These are phyloP conservation scores for Nitzschia putrida DNA, from an alignment of 108 stramenopile species.

Conservation along the genomic window DNA sequence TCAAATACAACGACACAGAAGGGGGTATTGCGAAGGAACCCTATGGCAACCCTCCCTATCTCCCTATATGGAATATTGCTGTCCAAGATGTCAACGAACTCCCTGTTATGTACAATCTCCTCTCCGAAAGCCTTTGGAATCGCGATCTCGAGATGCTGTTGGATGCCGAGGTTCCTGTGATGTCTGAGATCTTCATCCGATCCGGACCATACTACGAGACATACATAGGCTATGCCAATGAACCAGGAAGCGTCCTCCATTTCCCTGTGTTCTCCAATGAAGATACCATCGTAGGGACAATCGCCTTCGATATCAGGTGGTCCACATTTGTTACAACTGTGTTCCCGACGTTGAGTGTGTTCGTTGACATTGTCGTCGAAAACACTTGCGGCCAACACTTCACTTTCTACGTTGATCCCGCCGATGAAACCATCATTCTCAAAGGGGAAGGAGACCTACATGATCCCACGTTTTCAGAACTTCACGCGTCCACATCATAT, in stretches of 20 bases:
- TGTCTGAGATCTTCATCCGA: constrained; percentile 6
- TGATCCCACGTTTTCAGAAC: neutral
- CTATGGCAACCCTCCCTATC: neutral
- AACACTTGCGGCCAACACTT: constrained; percentile 11
- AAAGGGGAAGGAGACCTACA: constrained; percentile 16
- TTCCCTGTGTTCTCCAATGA: constrained; percentile 7
- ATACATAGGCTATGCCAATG: neutral
- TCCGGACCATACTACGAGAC: neutral
- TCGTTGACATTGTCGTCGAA: constrained; percentile 12
- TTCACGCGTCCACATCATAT: neutral
- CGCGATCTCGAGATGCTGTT: neutral
- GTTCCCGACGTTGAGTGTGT: neutral
- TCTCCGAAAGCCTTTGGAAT: neutral
- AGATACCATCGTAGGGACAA: neutral
- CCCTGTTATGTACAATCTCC: constrained; percentile 11
- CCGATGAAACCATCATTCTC: neutral
- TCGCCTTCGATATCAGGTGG: constrained; percentile 1
- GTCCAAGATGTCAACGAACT: neutral
- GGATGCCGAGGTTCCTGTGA: neutral
- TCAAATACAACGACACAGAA: neutral
- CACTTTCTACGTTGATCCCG: neutral
- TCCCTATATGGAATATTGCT: neutral
- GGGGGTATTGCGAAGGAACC: neutral
- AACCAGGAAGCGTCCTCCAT: neutral
- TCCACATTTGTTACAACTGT: neutral